These are phyloP conservation scores for Sparassis latifolia DNA, from an alignment of 1,284 basidiomycete genomes.

Conservation along the genomic window DNA sequence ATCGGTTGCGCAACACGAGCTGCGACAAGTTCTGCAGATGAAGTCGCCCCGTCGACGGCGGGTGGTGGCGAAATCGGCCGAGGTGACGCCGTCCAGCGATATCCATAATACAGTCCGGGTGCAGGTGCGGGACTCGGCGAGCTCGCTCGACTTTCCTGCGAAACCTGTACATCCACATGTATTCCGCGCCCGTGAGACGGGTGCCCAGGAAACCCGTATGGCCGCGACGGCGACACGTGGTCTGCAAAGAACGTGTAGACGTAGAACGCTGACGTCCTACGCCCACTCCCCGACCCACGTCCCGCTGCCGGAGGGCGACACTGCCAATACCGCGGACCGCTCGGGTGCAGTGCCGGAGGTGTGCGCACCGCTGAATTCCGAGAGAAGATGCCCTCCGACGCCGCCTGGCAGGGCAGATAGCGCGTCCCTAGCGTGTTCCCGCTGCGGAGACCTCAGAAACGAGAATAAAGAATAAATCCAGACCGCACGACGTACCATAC, in stretches of 20 bases:
- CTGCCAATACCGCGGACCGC: constrained; percentile 41
- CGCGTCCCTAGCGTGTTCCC: constrained; percentile 59
- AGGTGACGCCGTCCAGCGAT: constrained; percentile 18
- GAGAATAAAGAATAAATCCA: background rate
- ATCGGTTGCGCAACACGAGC: background rate
- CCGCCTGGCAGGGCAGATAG: constrained; percentile 52
- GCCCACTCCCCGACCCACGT: constrained; percentile 10
- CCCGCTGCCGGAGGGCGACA: constrained; percentile 17
- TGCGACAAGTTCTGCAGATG: background rate
- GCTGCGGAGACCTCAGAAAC: constrained; percentile 25
- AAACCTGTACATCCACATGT: background rate
- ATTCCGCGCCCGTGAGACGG: background rate
- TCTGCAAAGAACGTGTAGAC: constrained; percentile 43
- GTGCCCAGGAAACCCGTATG: constrained; percentile 18
- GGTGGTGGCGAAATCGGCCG: constrained; percentile 1
- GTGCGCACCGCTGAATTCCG: constrained; percentile 15
- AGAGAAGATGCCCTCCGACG: constrained; percentile 42
- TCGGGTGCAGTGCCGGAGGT: constrained; percentile 29
- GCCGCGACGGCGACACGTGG: constrained; percentile 32
- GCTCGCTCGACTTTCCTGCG: background rate
- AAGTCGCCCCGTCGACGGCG: constrained; percentile 5
- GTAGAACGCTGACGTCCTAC: constrained; percentile 20
- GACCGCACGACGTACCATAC: constrained; percentile 39
- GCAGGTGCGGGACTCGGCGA: constrained; percentile 10
- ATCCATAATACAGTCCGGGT: constrained; percentile 13